Conservation (phyloP, 768 basidiomycete species). For the Sarcodon sp. region DNA sequence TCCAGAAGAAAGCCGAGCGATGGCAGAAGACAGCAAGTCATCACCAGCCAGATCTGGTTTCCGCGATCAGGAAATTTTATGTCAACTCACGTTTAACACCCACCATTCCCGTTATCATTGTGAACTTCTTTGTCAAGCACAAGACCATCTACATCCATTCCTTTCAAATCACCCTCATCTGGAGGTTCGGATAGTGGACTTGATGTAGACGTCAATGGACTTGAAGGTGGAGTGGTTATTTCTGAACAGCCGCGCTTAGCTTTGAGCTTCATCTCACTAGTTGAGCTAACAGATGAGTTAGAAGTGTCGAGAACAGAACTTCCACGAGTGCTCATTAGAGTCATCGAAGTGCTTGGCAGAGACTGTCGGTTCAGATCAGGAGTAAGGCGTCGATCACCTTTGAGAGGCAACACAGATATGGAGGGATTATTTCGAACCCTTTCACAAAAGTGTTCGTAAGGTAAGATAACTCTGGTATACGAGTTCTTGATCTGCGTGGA, state of each 20-base stretch:
- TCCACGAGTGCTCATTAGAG: background rate
- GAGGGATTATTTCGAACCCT: slow-evolving; percentile 57
- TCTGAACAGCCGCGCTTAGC: slow-evolving; percentile 14
- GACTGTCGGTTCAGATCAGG: slow-evolving; percentile 9
- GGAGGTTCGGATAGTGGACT: slow-evolving; percentile 73
- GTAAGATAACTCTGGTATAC: slow-evolving; percentile 83
- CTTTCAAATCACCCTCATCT: slow-evolving; percentile 58
- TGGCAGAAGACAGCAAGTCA: background rate
- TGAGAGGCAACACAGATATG: slow-evolving; percentile 10
- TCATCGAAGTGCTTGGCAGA: background rate
- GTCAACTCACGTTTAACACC: background rate
- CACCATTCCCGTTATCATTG: background rate
- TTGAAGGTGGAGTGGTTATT: slow-evolving; percentile 50
- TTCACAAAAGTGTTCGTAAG: slow-evolving; percentile 88
- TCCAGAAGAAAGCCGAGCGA: background rate
- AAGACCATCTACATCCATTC: slow-evolving; percentile 12
- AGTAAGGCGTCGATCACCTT: slow-evolving; percentile 3
- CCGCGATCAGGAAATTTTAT: no score
- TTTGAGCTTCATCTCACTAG: slow-evolving; percentile 1
- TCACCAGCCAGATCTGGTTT: background rate
- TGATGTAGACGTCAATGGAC: slow-evolving; percentile 66
- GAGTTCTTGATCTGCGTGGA: slow-evolving; percentile 84
- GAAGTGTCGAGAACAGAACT: background rate
- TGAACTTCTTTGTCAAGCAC: background rate
- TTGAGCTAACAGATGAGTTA: background rate